These are phyloP conservation scores for Penicillium flavigenum DNA, from an alignment of 495 filamentous ascomycete genomes.

Conservation along the genomic window DNA sequence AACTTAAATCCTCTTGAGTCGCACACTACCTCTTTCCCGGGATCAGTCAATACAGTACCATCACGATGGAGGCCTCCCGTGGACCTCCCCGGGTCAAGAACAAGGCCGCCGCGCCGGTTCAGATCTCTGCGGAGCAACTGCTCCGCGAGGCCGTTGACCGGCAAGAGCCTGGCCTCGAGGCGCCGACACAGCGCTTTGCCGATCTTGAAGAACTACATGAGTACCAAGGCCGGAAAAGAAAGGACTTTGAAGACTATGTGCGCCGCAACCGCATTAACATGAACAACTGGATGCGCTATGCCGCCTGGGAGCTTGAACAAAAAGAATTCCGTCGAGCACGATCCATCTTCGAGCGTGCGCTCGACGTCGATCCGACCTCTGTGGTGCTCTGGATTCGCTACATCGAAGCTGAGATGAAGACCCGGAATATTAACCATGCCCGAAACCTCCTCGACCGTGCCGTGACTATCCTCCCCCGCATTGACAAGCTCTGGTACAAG, in stretches of 20 bases:
- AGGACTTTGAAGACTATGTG: conserved; percentile 98
- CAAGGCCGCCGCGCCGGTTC: conserved; percentile 84
- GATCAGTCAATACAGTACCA: background rate
- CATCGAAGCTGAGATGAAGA: conserved; percentile 95
- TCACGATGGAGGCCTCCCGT: conserved; percentile 83
- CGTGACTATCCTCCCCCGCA: conserved; percentile 86
- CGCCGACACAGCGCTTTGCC: conserved; percentile 90
- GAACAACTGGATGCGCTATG: conserved; percentile 99
- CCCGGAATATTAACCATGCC: conserved; percentile 94
- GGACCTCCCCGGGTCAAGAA: conserved; percentile 97
- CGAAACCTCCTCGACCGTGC: conserved; percentile 92
- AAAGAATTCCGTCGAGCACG: conserved; percentile 95
- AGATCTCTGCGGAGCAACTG: conserved; percentile 96
- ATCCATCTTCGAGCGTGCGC: conserved; percentile 93
- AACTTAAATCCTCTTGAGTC: background rate
- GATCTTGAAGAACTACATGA: conserved; percentile 98
- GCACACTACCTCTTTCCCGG: background rate
- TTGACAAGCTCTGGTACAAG: conserved; percentile 98
- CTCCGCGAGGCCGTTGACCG: conserved; percentile 97
- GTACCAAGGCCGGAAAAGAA: conserved; percentile 91
- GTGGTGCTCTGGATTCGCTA: conserved; percentile 87
- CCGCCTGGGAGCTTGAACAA: conserved; percentile 95
- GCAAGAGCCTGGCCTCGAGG: conserved; percentile 83
- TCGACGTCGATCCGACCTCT: conserved; percentile 85
- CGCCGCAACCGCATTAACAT: conserved; percentile 92